phyloP scores from a whole-genome alignment of 257 asterid species.

The Paulownia fortunei region DNA sequence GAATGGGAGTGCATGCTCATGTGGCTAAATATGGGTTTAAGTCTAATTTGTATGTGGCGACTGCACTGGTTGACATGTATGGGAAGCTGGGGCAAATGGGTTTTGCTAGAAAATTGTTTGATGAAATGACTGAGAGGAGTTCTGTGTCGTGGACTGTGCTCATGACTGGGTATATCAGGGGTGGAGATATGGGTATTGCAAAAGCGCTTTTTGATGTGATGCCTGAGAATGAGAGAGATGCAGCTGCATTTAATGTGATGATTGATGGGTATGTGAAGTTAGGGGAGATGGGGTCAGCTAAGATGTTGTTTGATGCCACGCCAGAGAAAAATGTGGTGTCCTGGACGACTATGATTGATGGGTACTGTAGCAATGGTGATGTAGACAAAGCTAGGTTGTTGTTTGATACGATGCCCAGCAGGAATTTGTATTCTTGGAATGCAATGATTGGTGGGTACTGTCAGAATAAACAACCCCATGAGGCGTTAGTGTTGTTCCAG shows the following conservation, averaged over 20 bases:
- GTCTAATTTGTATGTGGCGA: slow-evolving; percentile 71
- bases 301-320: slow-evolving; percentile 62
- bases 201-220: slow-evolving; percentile 50
- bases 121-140: slow-evolving; percentile 80
- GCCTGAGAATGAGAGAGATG: slow-evolving; percentile 69
- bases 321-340: slow-evolving; percentile 83
- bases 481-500: slow-evolving; percentile 69
- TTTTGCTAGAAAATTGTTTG: slow-evolving; percentile 63
- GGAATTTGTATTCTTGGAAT: slow-evolving; percentile 90
- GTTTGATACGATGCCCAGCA: slow-evolving; percentile 71
- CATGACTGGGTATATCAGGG: slow-evolving; percentile 70
- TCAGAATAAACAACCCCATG: slow-evolving; percentile 69
- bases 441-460: slow-evolving; percentile 89
- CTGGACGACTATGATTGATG: slow-evolving; percentile 93
- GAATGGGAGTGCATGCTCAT: slow-evolving; percentile 69
- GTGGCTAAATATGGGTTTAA: slow-evolving; percentile 64
- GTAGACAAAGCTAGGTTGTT: slow-evolving; percentile 63
- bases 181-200: slow-evolving; percentile 60
- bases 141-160: slow-evolving; percentile 92
- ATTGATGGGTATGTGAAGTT: slow-evolving; percentile 79
- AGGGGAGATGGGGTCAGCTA: slow-evolving; percentile 68
- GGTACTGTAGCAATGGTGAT: slow-evolving; percentile 66
- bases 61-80: slow-evolving; percentile 90
- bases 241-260: slow-evolving; percentile 77
- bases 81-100: slow-evolving; percentile 74